phyloP scores from a whole-genome alignment of 768 basidiomycete species.

The Fistulinella prunicolor region DNA sequence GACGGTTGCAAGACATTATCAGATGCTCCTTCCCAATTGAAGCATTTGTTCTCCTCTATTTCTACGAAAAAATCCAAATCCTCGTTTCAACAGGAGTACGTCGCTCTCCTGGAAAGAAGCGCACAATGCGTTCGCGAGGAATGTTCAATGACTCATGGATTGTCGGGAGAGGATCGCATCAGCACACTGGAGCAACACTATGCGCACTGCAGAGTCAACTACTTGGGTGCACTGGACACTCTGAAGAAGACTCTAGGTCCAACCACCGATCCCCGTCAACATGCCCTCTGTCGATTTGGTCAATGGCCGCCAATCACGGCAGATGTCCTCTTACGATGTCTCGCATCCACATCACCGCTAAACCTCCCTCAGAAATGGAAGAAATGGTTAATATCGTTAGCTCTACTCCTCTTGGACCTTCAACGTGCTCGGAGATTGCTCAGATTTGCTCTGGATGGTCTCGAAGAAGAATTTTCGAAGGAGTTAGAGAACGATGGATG shows the following conservation, averaged over 20 bases:
- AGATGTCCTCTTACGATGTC: constrained; percentile 25
- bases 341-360: no score
- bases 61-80: not conserved
- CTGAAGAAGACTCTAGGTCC: constrained; percentile 13
- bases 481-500: no score
- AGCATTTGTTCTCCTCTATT: not conserved
- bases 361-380: constrained; percentile 25
- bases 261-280: constrained; percentile 1
- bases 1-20: not conserved
- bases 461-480: no score
- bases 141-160: not conserved
- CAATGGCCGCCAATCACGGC: constrained; percentile 33
- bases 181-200: not conserved
- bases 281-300: not conserved
- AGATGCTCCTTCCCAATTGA: not conserved
- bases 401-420: no score
- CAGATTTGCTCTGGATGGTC: no score
- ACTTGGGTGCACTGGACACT: not conserved
- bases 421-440: no score
- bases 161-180: no score
- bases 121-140: no score
- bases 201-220: not conserved
- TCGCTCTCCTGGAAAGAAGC: no score
- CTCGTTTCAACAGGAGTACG: no score
- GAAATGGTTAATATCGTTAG: constrained; percentile 25